Base-by-base conservation (phyloP, 2,329 filamentous ascomycete genomes). In the Ramichloridium luteum region DNA sequence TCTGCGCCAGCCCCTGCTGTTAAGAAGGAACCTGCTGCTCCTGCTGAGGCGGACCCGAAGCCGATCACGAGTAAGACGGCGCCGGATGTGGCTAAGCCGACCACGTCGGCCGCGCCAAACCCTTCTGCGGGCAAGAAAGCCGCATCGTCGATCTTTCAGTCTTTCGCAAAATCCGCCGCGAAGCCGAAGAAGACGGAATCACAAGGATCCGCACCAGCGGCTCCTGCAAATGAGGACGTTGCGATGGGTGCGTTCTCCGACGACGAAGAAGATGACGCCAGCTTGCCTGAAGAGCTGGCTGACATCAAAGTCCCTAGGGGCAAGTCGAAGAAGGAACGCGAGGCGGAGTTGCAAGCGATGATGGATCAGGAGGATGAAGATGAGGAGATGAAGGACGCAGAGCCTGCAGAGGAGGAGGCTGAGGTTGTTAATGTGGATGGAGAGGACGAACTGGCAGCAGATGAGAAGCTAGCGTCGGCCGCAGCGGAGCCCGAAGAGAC, bases 341-440 rank as follows among this genome's bases (percentile, higher is more conserved):
- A 80, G 47, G 77, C 76, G 31, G 70, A 67, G 40, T 56, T 85
- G 28, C 68, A 67, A 34, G 70, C 73, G 45, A 84, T 85, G 78
- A 84, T 85, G 80, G 79, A 84, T 27, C 70, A 73, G 32, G 66
- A 71, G 34, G 56, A 51, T 33, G 32, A 41, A 3, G 49, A 44
- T 32, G 43, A 43, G 16, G 44, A 49, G 37, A 38, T 34, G 16
- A 34, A 33, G 12, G 40, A 41, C 35, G 36, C 30, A 18, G 37
- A 38, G 34, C 35, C 37, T 16, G 31, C 34, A 27, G 40, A 33
- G 23, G 42, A 53, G 43, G 37, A 48, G 25, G 20, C 20, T 8
- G 20, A 23, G 20, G n/a, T 23, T 8, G 20, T 8, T n/a, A n/a
- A 23, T 23, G 20, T n/a, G 8, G 28, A 27, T 13, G 55, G 58